Percentiles rank a stretch among this genome's conserved stretches.
Evolutionary conservation across 495 filamentous ascomycete species (phyloP).

Genomic region (Neurospora sp.): DNA sequence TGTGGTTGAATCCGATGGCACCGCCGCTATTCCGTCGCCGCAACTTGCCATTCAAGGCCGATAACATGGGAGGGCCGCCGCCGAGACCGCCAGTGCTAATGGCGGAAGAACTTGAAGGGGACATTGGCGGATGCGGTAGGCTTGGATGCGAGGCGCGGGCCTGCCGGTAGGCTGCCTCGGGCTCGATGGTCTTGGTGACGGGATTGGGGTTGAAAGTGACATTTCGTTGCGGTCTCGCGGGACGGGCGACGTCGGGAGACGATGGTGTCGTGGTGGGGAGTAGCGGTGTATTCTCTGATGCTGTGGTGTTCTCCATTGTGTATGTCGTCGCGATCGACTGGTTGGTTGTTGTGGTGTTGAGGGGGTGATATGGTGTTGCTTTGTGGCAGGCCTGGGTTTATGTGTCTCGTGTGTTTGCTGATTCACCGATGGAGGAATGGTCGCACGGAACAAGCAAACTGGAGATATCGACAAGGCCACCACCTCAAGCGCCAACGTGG

Average conservation of each 20-base stretch:
- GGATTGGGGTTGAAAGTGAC: conserved; percentile 44
- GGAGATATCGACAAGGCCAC: neutral
- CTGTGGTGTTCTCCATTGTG: conserved; percentile 12
- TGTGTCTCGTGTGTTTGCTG: neutral
- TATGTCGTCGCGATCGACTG: neutral
- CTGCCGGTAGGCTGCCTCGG: conserved; percentile 21
- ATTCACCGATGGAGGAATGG: neutral
- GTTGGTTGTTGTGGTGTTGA: neutral
- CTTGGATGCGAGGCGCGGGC: conserved; percentile 1
- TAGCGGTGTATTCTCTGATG: conserved; percentile 27
- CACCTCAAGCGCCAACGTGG: neutral
- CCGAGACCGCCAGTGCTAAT: conserved; percentile 20
- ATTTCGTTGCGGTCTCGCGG: conserved; percentile 27
- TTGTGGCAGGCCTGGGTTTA: neutral
- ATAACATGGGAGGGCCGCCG: conserved; percentile 58
- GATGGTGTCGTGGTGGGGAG: conserved; percentile 15
- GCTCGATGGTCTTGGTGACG: conserved; percentile 39
- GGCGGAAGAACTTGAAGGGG: conserved; percentile 13
- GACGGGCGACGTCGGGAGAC: conserved; percentile 25
- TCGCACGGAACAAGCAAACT: neutral
- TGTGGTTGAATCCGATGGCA: neutral
- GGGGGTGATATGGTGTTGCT: neutral
- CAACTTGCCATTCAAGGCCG: conserved; percentile 77
- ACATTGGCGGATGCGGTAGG: conserved; percentile 4
- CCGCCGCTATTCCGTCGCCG: conserved; percentile 69